Percentiles rank a stretch among this genome's conserved stretches.
Evolutionary conservation across 345 rosid species (phyloP).

Genomic region (Physaria fendleri): DNA sequence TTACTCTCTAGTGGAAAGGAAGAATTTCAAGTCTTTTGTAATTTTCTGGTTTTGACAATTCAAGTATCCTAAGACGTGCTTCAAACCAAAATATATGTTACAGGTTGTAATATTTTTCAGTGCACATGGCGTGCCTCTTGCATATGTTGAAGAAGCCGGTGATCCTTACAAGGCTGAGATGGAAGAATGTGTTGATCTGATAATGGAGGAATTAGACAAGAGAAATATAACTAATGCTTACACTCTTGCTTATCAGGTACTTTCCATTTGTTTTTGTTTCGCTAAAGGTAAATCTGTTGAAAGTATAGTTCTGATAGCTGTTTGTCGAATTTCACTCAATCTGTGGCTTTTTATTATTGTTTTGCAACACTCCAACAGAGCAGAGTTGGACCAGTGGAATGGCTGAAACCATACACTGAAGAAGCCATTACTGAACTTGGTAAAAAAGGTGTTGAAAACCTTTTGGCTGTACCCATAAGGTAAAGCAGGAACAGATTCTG

Average conservation of each 20-base stretch:
- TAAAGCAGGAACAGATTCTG: constrained; percentile 9
- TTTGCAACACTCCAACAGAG: constrained; percentile 51
- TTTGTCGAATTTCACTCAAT: background rate
- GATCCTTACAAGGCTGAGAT: constrained; percentile 99
- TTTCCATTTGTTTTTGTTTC: background rate
- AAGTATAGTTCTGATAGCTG: no score
- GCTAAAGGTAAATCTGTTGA: no score
- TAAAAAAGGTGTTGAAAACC: constrained; percentile 71
- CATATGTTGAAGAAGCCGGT: constrained; percentile 98
- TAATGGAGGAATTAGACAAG: constrained; percentile 91
- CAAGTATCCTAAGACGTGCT: constrained; percentile 17
- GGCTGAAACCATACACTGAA: constrained; percentile 99
- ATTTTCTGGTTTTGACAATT: background rate
- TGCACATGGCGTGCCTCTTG: constrained; percentile 99
- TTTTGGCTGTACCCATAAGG: constrained; percentile 95
- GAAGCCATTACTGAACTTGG: constrained; percentile 91
- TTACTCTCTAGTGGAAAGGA: background rate
- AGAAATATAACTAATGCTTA: constrained; percentile 61
- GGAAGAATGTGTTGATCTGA: constrained; percentile 97
- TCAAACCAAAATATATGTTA: constrained; percentile 27
- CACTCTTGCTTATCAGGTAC: constrained; percentile 97
- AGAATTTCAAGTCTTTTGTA: background rate
- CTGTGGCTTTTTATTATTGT: background rate
- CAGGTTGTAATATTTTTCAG: constrained; percentile 97
- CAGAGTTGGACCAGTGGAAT: constrained; percentile 99